Evolutionary conservation across 1,284 basidiomycete species (phyloP).

Genomic region (Apiotrichum veenhuisii): DNA sequence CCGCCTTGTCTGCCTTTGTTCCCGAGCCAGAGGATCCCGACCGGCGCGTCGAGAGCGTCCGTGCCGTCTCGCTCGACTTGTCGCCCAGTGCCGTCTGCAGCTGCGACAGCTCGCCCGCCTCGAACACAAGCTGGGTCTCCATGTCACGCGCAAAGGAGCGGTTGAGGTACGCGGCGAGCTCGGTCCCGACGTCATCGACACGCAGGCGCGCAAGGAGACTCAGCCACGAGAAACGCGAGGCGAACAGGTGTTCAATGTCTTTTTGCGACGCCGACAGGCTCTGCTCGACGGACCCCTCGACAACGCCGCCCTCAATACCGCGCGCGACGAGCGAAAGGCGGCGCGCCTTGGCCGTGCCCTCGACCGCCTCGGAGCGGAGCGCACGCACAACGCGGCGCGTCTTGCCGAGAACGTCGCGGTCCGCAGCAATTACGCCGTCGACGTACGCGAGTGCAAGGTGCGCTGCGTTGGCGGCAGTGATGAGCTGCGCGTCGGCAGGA

Average conservation of each 20-base stretch:
- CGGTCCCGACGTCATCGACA: constrained; percentile 66
- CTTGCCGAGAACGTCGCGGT: constrained; percentile 22
- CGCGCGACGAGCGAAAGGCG: constrained; percentile 31
- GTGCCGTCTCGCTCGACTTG: constrained; percentile 49
- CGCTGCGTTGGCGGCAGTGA: constrained; percentile 22
- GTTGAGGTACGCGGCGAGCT: constrained; percentile 57
- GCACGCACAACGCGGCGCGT: constrained; percentile 21
- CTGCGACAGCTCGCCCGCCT: constrained; percentile 63
- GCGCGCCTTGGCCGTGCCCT: constrained; percentile 28
- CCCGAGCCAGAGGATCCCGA: not conserved
- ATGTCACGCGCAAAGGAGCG: constrained; percentile 63
- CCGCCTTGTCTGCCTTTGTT: constrained; percentile 15
- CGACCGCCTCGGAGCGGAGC: constrained; percentile 17
- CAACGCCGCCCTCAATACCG: constrained; percentile 41
- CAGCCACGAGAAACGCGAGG: constrained; percentile 61
- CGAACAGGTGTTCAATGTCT: constrained; percentile 57
- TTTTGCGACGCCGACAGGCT: constrained; percentile 56
- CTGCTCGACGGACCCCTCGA: constrained; percentile 53
- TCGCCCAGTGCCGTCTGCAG: constrained; percentile 56
- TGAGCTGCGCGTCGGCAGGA: constrained; percentile 18
- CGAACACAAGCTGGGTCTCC: constrained; percentile 67
- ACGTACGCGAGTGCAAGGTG: constrained; percentile 27
- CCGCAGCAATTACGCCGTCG: constrained; percentile 21
- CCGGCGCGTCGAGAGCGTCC: constrained; percentile 20
- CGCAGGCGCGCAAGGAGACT: constrained; percentile 56